Conservation (phyloP, 495 filamentous ascomycete genomes). For the Penicillium fimorum region DNA sequence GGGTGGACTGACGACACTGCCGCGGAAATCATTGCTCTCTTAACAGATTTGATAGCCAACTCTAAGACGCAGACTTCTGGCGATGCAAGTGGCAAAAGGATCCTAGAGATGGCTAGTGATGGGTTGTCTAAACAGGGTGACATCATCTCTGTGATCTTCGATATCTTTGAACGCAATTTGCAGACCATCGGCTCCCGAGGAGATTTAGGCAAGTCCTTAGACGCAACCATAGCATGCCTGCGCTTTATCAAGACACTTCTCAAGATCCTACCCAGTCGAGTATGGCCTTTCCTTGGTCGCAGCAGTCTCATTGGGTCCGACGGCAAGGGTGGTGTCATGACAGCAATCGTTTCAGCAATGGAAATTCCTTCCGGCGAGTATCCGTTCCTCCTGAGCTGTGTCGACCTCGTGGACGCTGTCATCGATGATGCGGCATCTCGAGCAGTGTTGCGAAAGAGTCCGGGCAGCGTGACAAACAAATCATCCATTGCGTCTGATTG, state of each 20-base stretch:
- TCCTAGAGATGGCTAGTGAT: slow-evolving; percentile 72
- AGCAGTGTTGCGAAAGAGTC: slow-evolving; percentile 67
- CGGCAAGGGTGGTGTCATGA: slow-evolving; percentile 69
- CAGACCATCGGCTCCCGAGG: slow-evolving; percentile 58
- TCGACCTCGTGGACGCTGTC: slow-evolving; percentile 69
- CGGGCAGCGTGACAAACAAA: slow-evolving; percentile 50
- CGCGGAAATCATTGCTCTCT: slow-evolving; percentile 61
- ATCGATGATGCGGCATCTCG: slow-evolving; percentile 73
- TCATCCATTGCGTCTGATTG: slow-evolving; percentile 53
- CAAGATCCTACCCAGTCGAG: slow-evolving; percentile 68
- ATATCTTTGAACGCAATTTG: slow-evolving; percentile 76
- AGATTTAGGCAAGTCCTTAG: slow-evolving; percentile 49
- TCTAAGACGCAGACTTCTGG: slow-evolving; percentile 30
- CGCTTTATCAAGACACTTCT: slow-evolving; percentile 74
- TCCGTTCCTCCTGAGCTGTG: slow-evolving; percentile 69
- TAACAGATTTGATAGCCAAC: slow-evolving; percentile 55
- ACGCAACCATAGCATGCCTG: slow-evolving; percentile 68
- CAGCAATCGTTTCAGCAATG: slow-evolving; percentile 67
- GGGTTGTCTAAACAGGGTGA: slow-evolving; percentile 71
- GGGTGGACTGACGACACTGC: slow-evolving; percentile 48
- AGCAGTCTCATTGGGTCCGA: slow-evolving; percentile 72
- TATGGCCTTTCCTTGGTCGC: slow-evolving; percentile 85
- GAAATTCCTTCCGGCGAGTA: slow-evolving; percentile 76
- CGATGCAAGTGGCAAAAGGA: slow-evolving; percentile 42
- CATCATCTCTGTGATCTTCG: slow-evolving; percentile 74